Evolutionary conservation across 2,329 filamentous ascomycete genomes (phyloP), one percentile per base, ranked within the genome.

Genomic region (Sclerotinia minor): DNA sequence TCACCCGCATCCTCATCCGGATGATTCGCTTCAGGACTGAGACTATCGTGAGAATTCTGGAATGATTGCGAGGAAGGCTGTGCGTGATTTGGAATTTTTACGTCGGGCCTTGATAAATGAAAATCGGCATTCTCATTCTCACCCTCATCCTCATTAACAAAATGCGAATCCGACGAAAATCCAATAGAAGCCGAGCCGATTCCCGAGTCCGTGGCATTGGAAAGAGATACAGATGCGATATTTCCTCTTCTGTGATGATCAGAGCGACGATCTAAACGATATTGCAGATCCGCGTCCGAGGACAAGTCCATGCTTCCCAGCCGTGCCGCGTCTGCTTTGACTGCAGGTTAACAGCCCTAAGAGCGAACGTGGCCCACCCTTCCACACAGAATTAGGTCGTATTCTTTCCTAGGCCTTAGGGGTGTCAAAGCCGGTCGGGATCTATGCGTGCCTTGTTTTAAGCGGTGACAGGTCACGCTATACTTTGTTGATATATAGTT

Each of bases 341-440:
- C 29, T 24, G 29, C 47, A 50, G 21, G 21, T 38, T 35, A 13
- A 29, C 59, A 38, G 29, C 21, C 45, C 29, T 50, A 61, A 38
- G 21, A 50, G n/a, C 59, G 45, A 50, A 61, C 59, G 59, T 38
- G 59, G 59, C 59, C 59, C 59, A 50, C 45, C n/a, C n/a, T 7
- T 50, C 59, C 59, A 61, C 29, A 35, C 32, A 41, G 13, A 17
- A 41, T 41, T 41, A 41, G 38, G 13, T 41, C 13, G 38, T 41
- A 41, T 41, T 41, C 38, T 41, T 41, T 41, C 13, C 38, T 41
- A 5, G 38, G 38, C 13, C 32, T 32, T 4, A 7, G n/a, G 45
- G 50, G 29, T 45, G 59, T 50, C 41, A 49, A 49, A 29, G 44
- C 29, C 41, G 6, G 29, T 50, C 3, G 29, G 29, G 8, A 50